A percentile compares a stretch with the other conserved stretches of the same genome.
phyloP scores from a whole-genome alignment of 768 basidiomycete species.

The Pleurotus tuber-regium region DNA sequence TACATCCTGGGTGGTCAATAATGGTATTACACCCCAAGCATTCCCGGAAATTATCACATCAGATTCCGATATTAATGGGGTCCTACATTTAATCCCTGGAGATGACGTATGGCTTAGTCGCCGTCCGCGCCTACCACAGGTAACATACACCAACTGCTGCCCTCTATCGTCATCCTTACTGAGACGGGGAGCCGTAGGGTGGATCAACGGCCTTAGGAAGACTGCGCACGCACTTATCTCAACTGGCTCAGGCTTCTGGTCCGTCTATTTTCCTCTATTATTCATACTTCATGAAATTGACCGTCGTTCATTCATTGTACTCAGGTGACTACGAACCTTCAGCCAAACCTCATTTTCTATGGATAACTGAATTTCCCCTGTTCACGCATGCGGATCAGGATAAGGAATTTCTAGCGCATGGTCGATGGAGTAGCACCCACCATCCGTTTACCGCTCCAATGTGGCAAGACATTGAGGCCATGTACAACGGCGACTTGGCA shows the following conservation, averaged over 20 bases:
- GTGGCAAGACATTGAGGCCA: slow-evolving; percentile 78
- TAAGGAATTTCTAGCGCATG: slow-evolving; percentile 81
- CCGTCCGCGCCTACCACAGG: slow-evolving; percentile 52
- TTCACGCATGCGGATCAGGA: slow-evolving; percentile 85
- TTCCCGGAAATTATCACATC: slow-evolving; percentile 21
- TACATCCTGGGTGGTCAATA: slow-evolving; percentile 44
- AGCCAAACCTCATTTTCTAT: slow-evolving; percentile 76
- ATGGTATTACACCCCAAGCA: slow-evolving; percentile 24
- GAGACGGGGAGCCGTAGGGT: slow-evolving; percentile 48
- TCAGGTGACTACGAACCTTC: slow-evolving; percentile 61
- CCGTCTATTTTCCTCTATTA: slow-evolving; percentile 18
- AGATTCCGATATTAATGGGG: slow-evolving; percentile 33
- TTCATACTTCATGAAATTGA: slow-evolving; percentile 10
- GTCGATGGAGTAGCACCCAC: slow-evolving; percentile 90
- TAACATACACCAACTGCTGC: slow-evolving; percentile 25
- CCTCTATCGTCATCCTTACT: neutral
- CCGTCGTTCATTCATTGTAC: slow-evolving; percentile 13
- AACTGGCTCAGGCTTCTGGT: slow-evolving; percentile 67
- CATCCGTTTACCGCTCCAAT: slow-evolving; percentile 98
- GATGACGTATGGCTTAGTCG: slow-evolving; percentile 58
- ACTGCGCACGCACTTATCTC: slow-evolving; percentile 61
- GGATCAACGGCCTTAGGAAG: slow-evolving; percentile 83
- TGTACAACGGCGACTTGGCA: slow-evolving; percentile 70
- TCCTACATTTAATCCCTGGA: slow-evolving; percentile 43
- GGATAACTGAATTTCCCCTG: slow-evolving; percentile 95